Base-by-base conservation (phyloP, 441 rosid species). In the Croton setiger region DNA sequence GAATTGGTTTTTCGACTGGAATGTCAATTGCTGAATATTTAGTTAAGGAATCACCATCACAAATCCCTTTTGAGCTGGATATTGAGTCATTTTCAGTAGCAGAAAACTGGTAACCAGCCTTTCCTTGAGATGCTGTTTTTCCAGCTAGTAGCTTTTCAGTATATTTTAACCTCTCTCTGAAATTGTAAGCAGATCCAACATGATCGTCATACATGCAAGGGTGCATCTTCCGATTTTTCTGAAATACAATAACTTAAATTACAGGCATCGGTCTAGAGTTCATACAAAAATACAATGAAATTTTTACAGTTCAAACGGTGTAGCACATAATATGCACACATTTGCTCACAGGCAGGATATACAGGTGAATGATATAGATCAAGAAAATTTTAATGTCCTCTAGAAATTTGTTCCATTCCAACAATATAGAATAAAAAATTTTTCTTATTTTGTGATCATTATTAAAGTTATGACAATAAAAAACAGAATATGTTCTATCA, bases 161-260 rank as follows among this genome's bases (percentile, higher is more conserved):
- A 67, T 75, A 61, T 79, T 71, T 79, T 69, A 78, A 63, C 71
- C 97, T 84, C 80, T 87, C 89, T 80, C 99, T 84, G 69, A 92
- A 81, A 70, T 92, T 88, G 85, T 95, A 95, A 58, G 69, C 75
- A 54, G 84, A 64, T 74, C 87, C 94, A 81, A 63, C 66, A 41
- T 83, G 81, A 82, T 86, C 94, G 8, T 88, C 96, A 67, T 92
- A 92, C 83, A 87, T 66, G 65, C 75, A 79, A 5, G 96, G 99
- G 74, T 86, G 97, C 95, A 85, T 87, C 89, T 72, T 88, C 84
- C 81, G 87, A 67, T 78, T 65, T 81, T 81, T 89, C 96, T 90
- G 80, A 27, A 27, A 27, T 27, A 27, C 31, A 27, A 27, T 27
- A 27, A 27, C 1, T 27, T 27, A 27, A 27, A 27, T 27, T 0